These are phyloP conservation scores for Daldinia sp. DNA, from an alignment of 2,329 filamentous ascomycete species.

Conservation along the genomic window DNA sequence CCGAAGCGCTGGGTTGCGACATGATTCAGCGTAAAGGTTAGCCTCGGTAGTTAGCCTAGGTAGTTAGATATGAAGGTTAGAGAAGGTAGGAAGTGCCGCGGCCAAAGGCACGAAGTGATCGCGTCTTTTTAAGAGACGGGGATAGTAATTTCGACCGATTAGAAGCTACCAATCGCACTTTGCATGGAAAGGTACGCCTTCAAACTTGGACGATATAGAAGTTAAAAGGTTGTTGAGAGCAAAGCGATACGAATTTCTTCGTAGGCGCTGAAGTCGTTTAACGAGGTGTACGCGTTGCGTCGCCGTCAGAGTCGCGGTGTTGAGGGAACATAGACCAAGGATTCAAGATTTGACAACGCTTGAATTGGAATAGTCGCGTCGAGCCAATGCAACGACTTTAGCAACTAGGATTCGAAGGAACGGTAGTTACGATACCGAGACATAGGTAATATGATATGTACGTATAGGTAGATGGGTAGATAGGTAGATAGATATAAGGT, in stretches of 20 bases:
- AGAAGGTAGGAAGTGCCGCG: not conserved
- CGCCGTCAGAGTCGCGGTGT: slow-evolving; percentile 18
- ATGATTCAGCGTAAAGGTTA: slow-evolving; percentile 17
- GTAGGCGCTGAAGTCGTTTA: slow-evolving; percentile 18
- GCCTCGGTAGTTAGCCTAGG: too few relatives aligned
- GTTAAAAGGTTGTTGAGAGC: slow-evolving; percentile 2
- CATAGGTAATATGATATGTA: slow-evolving; percentile 6
- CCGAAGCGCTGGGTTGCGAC: slow-evolving; percentile 26
- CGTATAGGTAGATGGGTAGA: not conserved
- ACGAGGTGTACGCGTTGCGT: slow-evolving; percentile 32
- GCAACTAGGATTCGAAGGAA: slow-evolving; percentile 11
- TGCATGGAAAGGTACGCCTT: slow-evolving; percentile 10
- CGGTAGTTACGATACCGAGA: slow-evolving; percentile 24
- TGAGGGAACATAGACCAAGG: slow-evolving; percentile 2
- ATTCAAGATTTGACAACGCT: slow-evolving; percentile 2
- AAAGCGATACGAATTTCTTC: slow-evolving; percentile 12
- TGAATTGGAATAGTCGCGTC: slow-evolving; percentile 14
- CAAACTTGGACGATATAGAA: slow-evolving; percentile 10
- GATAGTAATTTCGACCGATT: slow-evolving; percentile 4
- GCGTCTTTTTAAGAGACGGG: slow-evolving; percentile 27
- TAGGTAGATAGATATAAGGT: not conserved
- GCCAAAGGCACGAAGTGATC: slow-evolving; percentile 16
- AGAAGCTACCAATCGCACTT: slow-evolving; percentile 19
- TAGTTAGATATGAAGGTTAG: not conserved
- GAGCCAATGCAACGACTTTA: not conserved